Evolutionary conservation across 495 filamentous ascomycete genomes (phyloP).

Genomic region (Lasiosphaeria ovina): DNA sequence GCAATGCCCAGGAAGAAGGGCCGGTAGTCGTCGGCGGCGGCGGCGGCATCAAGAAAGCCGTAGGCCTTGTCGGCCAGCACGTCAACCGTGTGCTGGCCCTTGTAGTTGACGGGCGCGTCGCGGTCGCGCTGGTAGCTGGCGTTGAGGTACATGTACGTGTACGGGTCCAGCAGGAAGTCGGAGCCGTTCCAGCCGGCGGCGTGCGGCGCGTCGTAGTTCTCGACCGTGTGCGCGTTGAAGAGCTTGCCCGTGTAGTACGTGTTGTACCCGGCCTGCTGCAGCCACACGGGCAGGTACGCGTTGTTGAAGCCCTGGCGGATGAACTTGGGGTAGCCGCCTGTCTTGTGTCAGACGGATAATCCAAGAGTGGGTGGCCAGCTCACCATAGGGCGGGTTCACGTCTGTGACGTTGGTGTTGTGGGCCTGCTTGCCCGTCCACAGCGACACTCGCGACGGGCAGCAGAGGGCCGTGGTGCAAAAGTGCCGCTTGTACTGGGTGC

Average conservation of each 20-base stretch:
- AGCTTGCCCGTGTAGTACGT: conserved; percentile 75
- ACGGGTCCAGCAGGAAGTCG: conserved; percentile 70
- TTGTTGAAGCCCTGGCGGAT: conserved; percentile 63
- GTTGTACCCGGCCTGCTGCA: conserved; percentile 67
- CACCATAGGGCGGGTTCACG: conserved; percentile 61
- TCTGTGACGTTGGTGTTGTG: conserved; percentile 79
- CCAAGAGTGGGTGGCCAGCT: not conserved
- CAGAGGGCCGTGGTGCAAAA: conserved; percentile 64
- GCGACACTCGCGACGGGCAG: conserved; percentile 61
- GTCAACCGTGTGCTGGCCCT: conserved; percentile 59
- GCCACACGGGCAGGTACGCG: conserved; percentile 66
- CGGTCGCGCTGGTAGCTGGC: conserved; percentile 63
- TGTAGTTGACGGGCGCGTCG: conserved; percentile 55
- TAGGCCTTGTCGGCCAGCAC: conserved; percentile 62
- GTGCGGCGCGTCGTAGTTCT: conserved; percentile 59
- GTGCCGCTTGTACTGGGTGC: conserved; percentile 56
- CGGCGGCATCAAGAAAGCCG: conserved; percentile 62
- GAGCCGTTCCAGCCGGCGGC: conserved; percentile 56
- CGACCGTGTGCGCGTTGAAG: conserved; percentile 61
- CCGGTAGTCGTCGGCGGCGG: conserved; percentile 33
- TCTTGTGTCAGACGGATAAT: not conserved
- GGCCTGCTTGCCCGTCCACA: conserved; percentile 64
- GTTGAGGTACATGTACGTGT: conserved; percentile 70
- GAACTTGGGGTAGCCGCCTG: conserved; percentile 72
- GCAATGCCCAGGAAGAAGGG: conserved; percentile 71